Conservation (phyloP, 2,329 filamentous ascomycete genomes). For the Orbilia quercus region DNA sequence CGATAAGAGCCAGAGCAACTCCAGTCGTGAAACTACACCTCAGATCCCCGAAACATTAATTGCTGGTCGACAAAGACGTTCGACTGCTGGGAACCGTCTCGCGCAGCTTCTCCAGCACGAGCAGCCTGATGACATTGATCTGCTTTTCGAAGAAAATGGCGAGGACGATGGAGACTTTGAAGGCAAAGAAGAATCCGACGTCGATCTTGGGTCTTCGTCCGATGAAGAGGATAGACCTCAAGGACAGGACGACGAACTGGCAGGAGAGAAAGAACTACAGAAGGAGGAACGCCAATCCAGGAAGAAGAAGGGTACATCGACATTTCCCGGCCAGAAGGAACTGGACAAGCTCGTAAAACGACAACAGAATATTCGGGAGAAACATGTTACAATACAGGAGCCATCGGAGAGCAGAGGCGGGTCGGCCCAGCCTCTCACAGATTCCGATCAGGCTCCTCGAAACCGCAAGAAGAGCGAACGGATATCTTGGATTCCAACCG, state of each 20-base stretch:
- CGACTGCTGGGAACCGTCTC: constrained; percentile 86
- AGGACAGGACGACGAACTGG: constrained; percentile 73
- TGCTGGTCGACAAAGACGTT: constrained; percentile 77
- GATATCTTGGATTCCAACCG: constrained; percentile 73
- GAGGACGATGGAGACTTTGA: constrained; percentile 77
- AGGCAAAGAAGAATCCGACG: constrained; percentile 77
- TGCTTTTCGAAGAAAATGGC: constrained; percentile 77
- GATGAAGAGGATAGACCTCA: constrained; percentile 81
- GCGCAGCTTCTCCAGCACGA: constrained; percentile 80
- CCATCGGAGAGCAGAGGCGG: constrained; percentile 20
- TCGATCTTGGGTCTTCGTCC: constrained; percentile 85
- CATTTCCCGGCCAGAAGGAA: constrained; percentile 66
- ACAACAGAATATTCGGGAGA: constrained; percentile 46
- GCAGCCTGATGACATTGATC: constrained; percentile 73
- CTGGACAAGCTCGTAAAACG: constrained; percentile 48
- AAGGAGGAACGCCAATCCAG: constrained; percentile 71
- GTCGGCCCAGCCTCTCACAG: constrained; percentile 1
- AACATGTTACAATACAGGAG: constrained; percentile 50
- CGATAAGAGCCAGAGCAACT: constrained; percentile 37
- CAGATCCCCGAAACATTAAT: constrained; percentile 74
- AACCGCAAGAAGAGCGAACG: constrained; percentile 77
- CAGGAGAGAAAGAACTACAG: constrained; percentile 88
- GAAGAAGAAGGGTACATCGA: constrained; percentile 82
- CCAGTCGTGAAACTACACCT: constrained; percentile 23
- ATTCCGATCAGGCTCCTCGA: constrained; percentile 57